Conservation (phyloP, 2,329 filamentous ascomycete species). For the Ustulina deusta region DNA sequence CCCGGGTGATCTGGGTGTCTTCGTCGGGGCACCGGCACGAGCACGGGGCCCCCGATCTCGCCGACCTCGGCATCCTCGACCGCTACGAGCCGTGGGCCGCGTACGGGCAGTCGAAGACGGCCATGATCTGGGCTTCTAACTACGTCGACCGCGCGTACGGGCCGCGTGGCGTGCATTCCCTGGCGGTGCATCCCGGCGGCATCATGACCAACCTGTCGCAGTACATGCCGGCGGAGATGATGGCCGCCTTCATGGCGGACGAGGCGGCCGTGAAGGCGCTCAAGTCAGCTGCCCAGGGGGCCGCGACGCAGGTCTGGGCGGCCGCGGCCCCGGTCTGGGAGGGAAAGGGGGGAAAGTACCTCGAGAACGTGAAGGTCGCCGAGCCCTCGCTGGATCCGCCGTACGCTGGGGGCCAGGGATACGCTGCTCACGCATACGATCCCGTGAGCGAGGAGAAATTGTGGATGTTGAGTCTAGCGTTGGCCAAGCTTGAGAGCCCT, state of each 20-base stretch:
- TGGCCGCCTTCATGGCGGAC: slow-evolving; percentile 22
- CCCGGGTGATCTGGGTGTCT: slow-evolving; percentile 58
- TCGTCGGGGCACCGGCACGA: slow-evolving; percentile 55
- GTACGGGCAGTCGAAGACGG: slow-evolving; percentile 59
- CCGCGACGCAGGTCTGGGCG: slow-evolving; percentile 61
- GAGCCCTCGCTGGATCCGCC: neutral
- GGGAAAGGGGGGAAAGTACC: slow-evolving; percentile 60
- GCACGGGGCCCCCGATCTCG: neutral
- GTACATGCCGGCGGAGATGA: slow-evolving; percentile 35
- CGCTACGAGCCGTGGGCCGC: slow-evolving; percentile 52
- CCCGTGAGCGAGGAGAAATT: slow-evolving; percentile 29
- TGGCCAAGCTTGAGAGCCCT: slow-evolving; percentile 24
- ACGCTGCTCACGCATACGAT: slow-evolving; percentile 25
- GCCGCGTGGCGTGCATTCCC: slow-evolving; percentile 53
- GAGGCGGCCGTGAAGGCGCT: slow-evolving; percentile 22
- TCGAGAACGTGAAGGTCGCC: slow-evolving; percentile 57
- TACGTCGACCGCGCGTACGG: slow-evolving; percentile 59
- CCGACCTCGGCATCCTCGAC: slow-evolving; percentile 55
- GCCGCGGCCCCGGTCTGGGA: slow-evolving; percentile 58
- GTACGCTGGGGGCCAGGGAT: slow-evolving; percentile 12
- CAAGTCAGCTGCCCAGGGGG: slow-evolving; percentile 57
- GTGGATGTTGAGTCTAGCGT: slow-evolving; percentile 29
- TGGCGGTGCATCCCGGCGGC: slow-evolving; percentile 57
- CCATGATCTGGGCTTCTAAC: slow-evolving; percentile 60
- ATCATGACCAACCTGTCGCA: slow-evolving; percentile 51